Percentiles rank a stretch among this genome's conserved stretches.
Conservation (phyloP, 1,139 yeast genomes). For the Diutina catenulata region DNA sequence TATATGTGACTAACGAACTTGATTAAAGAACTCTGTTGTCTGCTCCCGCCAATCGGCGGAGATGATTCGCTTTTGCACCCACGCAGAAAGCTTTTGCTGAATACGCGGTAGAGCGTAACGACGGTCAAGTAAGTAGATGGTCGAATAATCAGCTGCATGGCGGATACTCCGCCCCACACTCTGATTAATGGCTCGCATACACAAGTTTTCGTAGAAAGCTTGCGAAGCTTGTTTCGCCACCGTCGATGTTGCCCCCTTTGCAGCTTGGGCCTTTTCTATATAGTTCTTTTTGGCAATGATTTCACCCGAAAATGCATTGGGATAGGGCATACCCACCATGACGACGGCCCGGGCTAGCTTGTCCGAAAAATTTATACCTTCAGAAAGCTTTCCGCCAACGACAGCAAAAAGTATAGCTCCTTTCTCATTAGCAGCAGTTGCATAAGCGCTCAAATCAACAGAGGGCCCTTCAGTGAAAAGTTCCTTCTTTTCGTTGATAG, state of each 20-base stretch:
- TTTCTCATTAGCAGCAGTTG: constrained; percentile 17
- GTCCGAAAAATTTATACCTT: constrained; percentile 87
- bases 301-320: constrained; percentile 78
- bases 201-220: constrained; percentile 71
- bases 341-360: constrained; percentile 77
- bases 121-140: constrained; percentile 58
- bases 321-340: constrained; percentile 86
- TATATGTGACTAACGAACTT: neutral
- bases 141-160: constrained; percentile 71
- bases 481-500: too few relatives aligned
- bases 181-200: constrained; percentile 90
- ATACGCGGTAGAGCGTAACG: constrained; percentile 43
- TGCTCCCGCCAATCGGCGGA: neutral
- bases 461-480: too few relatives aligned
- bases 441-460: too few relatives aligned
- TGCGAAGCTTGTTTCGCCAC: constrained; percentile 36
- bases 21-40: neutral
- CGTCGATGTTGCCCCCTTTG: constrained; percentile 26
- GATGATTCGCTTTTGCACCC: constrained; percentile 37
- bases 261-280: constrained; percentile 36
- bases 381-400: constrained; percentile 90
- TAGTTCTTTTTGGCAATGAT: constrained; percentile 60
- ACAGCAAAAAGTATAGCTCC: constrained; percentile 76
- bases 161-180: constrained; percentile 90
- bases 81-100: constrained; percentile 55